Base-by-base conservation (phyloP, 495 filamentous ascomycete genomes). In the Aspergillus nidulans region DNA sequence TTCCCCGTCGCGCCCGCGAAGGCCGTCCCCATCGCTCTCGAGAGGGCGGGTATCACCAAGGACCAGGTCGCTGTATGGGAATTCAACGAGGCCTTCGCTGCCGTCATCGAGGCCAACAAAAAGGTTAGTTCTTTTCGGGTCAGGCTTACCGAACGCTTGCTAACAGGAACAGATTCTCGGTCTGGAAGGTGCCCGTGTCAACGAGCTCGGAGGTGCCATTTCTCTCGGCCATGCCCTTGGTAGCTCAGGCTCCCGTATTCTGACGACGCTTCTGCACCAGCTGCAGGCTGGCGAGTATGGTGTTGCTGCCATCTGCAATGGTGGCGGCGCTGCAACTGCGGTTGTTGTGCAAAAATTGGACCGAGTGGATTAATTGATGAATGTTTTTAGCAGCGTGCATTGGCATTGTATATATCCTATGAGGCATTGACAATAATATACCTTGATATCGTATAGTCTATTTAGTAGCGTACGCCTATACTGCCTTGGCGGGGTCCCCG, bases 51-150 rank as follows among this genome's bases (percentile, higher is more conserved):
- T 7, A 90, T 98, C 57, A 87, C 81, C 44, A 87, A 89, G 72
- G 85, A 94, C 21, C 86, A 98, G 61, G 88, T 98, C 19, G 85
- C 91, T 2, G 73, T 96, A 3, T 97, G 92, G 92, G 94, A 98
- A 69, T 94, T 98, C 72, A 98, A 98, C 69, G 94, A 98, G 68
- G 94, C 94, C 0, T 98, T 98, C 68, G 92, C 92, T 13, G 92
- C 89, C 0, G 92, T 97, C 13, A 95, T 96, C 70, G 91, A 92
- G 69, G 92, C 92, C 8, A 97, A 96, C 61, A 87, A 90, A 63
- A 88, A 94, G 84, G 88, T 87, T 63, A 70, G 69, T 60, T 21
- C 8, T 15, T 6, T 8, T 57, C 41, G 19, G 28, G 5, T n/a
- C 32, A n/a, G 43, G 15, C 6, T 1, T 16, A 20, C 19, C n/a